phyloP scores from a whole-genome alignment of 768 basidiomycete genomes.

The Termitomyces titanicus region DNA sequence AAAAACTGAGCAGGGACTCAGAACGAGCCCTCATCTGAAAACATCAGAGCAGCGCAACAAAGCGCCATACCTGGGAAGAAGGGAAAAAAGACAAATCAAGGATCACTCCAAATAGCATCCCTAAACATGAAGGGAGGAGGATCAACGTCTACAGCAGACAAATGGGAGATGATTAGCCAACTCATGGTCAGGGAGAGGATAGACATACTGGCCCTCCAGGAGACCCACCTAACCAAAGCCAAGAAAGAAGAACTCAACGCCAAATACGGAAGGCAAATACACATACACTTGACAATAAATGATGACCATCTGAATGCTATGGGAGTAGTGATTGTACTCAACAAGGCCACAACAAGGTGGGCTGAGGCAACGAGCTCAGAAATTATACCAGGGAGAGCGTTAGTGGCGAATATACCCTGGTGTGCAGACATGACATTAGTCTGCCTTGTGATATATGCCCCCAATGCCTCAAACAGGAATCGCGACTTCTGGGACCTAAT shows the following conservation, averaged over 20 bases:
- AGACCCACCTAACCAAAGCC: constrained; percentile 25
- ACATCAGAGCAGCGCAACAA: too few relatives aligned
- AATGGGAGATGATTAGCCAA: constrained; percentile 23
- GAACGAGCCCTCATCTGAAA: too few relatives aligned
- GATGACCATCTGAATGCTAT: constrained; percentile 7
- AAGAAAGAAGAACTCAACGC: constrained; percentile 5
- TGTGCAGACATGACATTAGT: constrained; percentile 10
- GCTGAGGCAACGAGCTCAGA: not conserved
- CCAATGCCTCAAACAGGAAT: constrained; percentile 24
- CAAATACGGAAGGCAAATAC: constrained; percentile 11
- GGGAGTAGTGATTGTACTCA: constrained; percentile 32
- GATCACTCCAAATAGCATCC: constrained; percentile 12
- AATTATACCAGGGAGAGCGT: not conserved
- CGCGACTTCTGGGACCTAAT: constrained; percentile 24
- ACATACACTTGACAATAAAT: constrained; percentile 16
- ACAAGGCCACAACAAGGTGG: constrained; percentile 22
- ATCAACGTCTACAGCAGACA: constrained; percentile 6
- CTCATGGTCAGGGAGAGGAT: constrained; percentile 21
- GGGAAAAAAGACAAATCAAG: not conserved
- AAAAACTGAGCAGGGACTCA: too few relatives aligned
- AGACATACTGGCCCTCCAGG: constrained; percentile 24
- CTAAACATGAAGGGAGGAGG: constrained; percentile 23
- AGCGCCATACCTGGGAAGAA: too few relatives aligned
- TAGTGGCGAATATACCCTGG: not conserved
- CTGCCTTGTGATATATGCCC: constrained; percentile 32